phyloP scores from a whole-genome alignment of 176 grass and related monocot genomes.

The Avena sativa region DNA sequence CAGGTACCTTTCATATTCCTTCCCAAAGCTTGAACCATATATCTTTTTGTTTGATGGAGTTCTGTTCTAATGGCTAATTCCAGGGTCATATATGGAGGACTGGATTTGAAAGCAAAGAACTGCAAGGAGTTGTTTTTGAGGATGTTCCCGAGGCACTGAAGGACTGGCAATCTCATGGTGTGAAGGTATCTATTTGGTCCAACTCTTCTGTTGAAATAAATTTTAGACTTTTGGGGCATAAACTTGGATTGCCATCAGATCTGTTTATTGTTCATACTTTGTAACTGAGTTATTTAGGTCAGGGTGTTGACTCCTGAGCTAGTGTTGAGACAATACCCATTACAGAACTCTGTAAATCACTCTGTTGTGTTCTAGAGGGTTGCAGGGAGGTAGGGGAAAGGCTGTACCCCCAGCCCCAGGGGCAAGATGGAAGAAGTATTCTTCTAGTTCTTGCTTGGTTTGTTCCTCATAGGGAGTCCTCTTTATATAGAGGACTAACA shows the following conservation, averaged over 20 bases:
- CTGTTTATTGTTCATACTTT: constrained; percentile 6
- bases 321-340: background rate
- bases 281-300: background rate
- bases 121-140: constrained; percentile 90
- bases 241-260: background rate
- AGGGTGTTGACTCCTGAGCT: constrained; percentile 9
- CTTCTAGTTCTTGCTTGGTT: background rate
- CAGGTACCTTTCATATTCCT: constrained; percentile 64
- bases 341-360: background rate
- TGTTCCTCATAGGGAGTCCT: background rate
- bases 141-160: constrained; percentile 84
- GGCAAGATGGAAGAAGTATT: background rate
- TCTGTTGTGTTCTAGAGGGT: background rate
- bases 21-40: constrained; percentile 30
- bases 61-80: constrained; percentile 41
- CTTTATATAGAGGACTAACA: background rate
- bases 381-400: background rate
- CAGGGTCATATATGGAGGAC: constrained; percentile 99
- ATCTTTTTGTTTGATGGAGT: constrained; percentile 8
- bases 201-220: background rate
- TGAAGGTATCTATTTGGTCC: constrained; percentile 63
- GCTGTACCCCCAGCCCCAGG: background rate
- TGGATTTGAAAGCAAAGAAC: constrained; percentile 83
- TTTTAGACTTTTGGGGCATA: background rate
- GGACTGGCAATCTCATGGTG: constrained; percentile 79